Base-by-base conservation (phyloP, 2,329 filamentous ascomycete species). In the Chalaropsis ovoidea region DNA sequence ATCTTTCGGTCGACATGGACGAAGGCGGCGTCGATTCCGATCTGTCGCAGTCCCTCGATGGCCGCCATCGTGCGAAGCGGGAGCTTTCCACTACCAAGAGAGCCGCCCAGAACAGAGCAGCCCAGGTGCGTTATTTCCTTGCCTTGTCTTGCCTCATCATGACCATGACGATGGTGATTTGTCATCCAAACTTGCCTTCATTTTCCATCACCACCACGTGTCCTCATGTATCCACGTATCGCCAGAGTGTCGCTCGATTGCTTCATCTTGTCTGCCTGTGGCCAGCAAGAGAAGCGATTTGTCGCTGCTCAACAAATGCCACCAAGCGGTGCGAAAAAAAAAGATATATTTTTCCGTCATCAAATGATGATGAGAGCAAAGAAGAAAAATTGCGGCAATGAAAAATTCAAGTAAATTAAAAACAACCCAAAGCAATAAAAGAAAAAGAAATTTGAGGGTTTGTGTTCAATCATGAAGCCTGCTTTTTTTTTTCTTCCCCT, bases 81-180 rank as follows among this genome's bases (percentile, higher is more conserved):
- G 93, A 96, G 76, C 78, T 99, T 68, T 96, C 92, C 31, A 94
- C 92, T 56, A 96, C 91, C 45, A 99, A 97, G 79, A 88, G 94
- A 70, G 94, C 94, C 35, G 94, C 94, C 10, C 94, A 99, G 74
- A 99, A 99, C 73, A 82, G 94, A 74, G 94, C 93, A 71, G 94
- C 94, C 64, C 94, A 99, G 86, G 94, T 96, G 82, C 73, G 86
- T 74, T 65, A 47, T 31, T 27, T 27, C 22, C 42, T 31, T 52
- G 24, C 15, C 11, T 13, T 52, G 41, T 62, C 6, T 35, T 58
- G 24, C 15, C 24, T 47, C 8, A 5, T 1, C 43, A 7, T 31
- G 31, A 2, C 42, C 17, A 39, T 47, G 43, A 19, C 43, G 15
- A 19, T 47, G 43, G 5, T 3, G 15, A 47, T 17, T 1, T 47